Conservation (phyloP, 139 green algal genomes). For the Yamagishiella unicocca region DNA sequence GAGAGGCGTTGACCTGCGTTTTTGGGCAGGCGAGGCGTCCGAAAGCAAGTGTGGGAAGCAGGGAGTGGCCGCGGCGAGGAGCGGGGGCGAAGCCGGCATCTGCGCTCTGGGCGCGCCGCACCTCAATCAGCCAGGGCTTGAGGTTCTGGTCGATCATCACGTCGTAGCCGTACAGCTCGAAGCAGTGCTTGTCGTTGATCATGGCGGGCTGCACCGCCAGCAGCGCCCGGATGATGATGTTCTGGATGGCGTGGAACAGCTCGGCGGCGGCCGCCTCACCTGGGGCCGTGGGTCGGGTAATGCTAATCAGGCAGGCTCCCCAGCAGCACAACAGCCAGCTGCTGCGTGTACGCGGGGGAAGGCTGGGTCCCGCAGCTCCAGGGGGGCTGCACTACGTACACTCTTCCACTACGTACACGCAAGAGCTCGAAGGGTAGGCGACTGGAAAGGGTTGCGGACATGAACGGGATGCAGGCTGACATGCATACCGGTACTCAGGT, state of each 20-base stretch:
- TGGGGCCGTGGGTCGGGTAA: slow-evolving; percentile 25
- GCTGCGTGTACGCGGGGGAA: too few species aligned
- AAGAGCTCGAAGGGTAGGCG: too few species aligned
- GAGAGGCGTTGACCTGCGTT: slow-evolving; percentile 82
- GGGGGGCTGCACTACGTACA: too few species aligned
- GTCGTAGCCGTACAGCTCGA: slow-evolving; percentile 86
- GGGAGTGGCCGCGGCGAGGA: background rate
- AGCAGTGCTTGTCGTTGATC: slow-evolving; percentile 86
- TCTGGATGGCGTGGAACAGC: slow-evolving; percentile 74
- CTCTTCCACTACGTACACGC: too few species aligned
- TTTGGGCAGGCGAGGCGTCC: too few species aligned
- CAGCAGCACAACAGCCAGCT: too few species aligned
- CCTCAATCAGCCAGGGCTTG: slow-evolving; percentile 77
- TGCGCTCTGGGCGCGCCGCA: background rate
- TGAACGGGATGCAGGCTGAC: too few species aligned
- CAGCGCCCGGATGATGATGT: slow-evolving; percentile 74
- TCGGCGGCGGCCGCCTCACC: slow-evolving; percentile 63
- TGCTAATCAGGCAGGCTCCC: too few species aligned
- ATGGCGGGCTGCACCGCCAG: slow-evolving; percentile 80
- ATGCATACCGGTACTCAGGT: too few species aligned
- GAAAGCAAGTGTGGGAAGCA: background rate
- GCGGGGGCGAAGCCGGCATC: too few species aligned
- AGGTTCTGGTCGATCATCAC: slow-evolving; percentile 81
- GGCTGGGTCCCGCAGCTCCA: too few species aligned
- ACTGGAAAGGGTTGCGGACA: too few species aligned